These are phyloP conservation scores for Dendrobium chrysotoxum DNA, from an alignment of 106 monocot genomes.

Conservation along the genomic window DNA sequence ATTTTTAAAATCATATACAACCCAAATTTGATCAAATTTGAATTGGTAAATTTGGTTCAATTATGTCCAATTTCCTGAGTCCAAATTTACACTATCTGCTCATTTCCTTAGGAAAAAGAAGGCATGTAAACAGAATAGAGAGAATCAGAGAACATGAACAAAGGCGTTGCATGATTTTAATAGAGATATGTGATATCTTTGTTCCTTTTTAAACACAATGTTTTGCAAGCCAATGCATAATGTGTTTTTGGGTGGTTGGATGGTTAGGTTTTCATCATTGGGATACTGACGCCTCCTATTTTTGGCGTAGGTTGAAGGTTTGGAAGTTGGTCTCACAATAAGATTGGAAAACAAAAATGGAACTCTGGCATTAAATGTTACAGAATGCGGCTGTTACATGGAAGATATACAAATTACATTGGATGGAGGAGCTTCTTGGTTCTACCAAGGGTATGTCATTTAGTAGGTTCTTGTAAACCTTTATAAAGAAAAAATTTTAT, in stretches of 20 bases:
- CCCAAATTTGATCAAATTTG: not conserved
- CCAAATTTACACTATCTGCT: too few relatives aligned
- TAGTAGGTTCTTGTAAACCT: not conserved
- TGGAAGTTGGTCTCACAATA: conserved; percentile 75
- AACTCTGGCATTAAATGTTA: conserved; percentile 40
- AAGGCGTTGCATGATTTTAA: not conserved
- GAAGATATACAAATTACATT: conserved; percentile 58
- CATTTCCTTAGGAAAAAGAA: too few relatives aligned
- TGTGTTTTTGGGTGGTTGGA: not conserved
- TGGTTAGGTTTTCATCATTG: conserved; percentile 7
- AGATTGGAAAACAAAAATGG: conserved; percentile 56
- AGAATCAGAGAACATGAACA: too few relatives aligned
- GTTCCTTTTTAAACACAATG: not conserved
- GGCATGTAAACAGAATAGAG: too few relatives aligned
- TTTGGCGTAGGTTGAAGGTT: conserved; percentile 72
- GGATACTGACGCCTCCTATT: conserved; percentile 23
- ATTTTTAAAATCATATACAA: not conserved
- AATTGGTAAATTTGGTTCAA: not conserved
- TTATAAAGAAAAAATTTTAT: not conserved
- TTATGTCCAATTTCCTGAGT: not conserved
- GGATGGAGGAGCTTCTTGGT: conserved; percentile 95
- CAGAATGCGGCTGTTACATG: conserved; percentile 68
- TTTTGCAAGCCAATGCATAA: not conserved
- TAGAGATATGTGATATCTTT: not conserved
- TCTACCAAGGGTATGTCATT: conserved; percentile 90